Conservation (phyloP, 2,329 filamentous ascomycete genomes). For the Apiospora hydei region DNA sequence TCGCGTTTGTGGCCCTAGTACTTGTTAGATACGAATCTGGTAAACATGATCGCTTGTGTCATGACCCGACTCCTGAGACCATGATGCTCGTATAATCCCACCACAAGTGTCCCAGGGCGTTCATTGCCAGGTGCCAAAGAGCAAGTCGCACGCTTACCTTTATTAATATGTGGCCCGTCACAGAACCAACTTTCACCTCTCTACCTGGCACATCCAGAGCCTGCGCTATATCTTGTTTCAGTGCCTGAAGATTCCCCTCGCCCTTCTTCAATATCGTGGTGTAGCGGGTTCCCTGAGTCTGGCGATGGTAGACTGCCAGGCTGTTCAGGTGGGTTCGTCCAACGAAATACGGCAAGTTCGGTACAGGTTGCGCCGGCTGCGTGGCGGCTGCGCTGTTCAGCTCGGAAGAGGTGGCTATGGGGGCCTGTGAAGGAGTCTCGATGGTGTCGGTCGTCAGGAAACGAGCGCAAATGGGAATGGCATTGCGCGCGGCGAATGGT, state of each 20-base stretch:
- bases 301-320: conserved; percentile 78
- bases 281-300: conserved; percentile 76
- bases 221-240: conserved; percentile 69
- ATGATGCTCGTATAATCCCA: not conserved
- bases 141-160: conserved; percentile 59
- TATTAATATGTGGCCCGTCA: conserved; percentile 78
- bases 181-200: conserved; percentile 60
- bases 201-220: conserved; percentile 64
- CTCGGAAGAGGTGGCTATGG: conserved; percentile 7
- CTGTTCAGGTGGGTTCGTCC: conserved; percentile 73
- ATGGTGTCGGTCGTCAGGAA: conserved; percentile 6
- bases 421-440: not conserved
- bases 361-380: not conserved
- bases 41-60: not conserved
- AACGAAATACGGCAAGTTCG: conserved; percentile 71
- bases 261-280: conserved; percentile 81
- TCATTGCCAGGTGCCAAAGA: not conserved
- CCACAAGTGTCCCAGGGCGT: not conserved
- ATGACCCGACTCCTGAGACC: not conserved
- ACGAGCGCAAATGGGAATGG: not conserved
- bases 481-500: conserved; percentile 3
- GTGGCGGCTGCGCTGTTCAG: conserved; percentile 2
- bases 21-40: conserved; percentile 13
- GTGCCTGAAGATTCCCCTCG: conserved; percentile 71
- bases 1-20: conserved; percentile 35